Percentiles rank a stretch among this genome's conserved stretches.
phyloP scores from a whole-genome alignment of 140 eudicot genomes.

The Cichorium intybus region DNA sequence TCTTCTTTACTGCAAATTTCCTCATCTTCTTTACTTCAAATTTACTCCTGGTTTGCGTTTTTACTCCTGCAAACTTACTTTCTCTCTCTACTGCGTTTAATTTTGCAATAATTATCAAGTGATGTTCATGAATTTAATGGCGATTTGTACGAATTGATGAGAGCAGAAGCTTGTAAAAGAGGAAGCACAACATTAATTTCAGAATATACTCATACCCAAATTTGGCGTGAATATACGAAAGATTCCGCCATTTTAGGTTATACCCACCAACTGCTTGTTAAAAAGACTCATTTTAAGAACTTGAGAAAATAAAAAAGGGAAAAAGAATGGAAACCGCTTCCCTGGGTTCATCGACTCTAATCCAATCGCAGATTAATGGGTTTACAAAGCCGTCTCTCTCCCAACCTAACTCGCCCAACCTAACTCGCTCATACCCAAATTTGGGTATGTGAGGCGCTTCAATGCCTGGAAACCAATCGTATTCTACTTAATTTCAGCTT shows the following conservation, averaged over 20 bases:
- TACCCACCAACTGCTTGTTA: constrained; percentile 27
- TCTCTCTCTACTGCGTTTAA: constrained; percentile 7
- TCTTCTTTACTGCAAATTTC: constrained; percentile 11
- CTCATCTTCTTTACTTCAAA: too few relatives aligned
- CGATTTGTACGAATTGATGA: constrained; percentile 25
- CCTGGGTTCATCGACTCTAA: constrained; percentile 56
- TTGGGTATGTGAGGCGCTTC: too few relatives aligned
- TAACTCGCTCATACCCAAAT: too few relatives aligned
- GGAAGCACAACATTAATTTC: constrained; percentile 30
- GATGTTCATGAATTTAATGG: constrained; percentile 16
- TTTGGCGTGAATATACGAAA: not conserved
- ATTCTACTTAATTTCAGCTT: too few relatives aligned
- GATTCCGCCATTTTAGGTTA: constrained; percentile 1
- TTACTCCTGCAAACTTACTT: not conserved
- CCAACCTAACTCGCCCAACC: constrained; percentile 13
- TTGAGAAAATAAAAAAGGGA: not conserved
- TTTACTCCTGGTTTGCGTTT: constrained; percentile 11
- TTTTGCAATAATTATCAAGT: constrained; percentile 14
- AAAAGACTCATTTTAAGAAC: constrained; percentile 13
- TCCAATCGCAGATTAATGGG: constrained; percentile 38
- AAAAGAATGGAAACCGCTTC: constrained; percentile 50
- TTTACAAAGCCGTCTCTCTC: constrained; percentile 1
- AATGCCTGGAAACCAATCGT: too few relatives aligned
- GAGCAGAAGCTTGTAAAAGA: constrained; percentile 38
- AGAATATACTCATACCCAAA: constrained; percentile 1